These are phyloP conservation scores for Kalanchoe fedtschenkoi DNA, from an alignment of 164 flowering plant genomes.

Conservation along the genomic window DNA sequence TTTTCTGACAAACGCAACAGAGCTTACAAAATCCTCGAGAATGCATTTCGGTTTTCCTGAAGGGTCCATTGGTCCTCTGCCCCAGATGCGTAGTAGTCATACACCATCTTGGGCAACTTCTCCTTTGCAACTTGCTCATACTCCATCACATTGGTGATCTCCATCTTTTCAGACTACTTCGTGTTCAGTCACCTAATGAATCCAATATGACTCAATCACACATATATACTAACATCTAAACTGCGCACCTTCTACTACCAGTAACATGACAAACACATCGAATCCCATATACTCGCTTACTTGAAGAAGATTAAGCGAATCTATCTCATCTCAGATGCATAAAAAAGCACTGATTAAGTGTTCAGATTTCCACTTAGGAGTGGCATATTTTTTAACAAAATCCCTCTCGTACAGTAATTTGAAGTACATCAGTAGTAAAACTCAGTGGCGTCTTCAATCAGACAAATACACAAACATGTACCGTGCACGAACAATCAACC, in stretches of 20 bases:
- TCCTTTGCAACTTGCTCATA: slow-evolving; percentile 76
- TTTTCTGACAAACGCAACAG: not conserved
- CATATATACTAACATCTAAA: not conserved
- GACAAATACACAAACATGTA: too few relatives aligned
- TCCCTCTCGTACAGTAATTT: too few relatives aligned
- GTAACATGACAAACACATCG: too few relatives aligned
- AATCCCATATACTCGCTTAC: too few relatives aligned
- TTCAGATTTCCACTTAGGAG: too few relatives aligned
- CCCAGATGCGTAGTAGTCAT: slow-evolving; percentile 90
- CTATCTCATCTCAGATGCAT: too few relatives aligned
- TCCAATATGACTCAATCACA: not conserved
- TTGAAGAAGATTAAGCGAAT: too few relatives aligned
- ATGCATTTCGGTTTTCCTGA: slow-evolving; percentile 64
- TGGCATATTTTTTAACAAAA: too few relatives aligned
- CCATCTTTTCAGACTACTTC: slow-evolving; percentile 28
- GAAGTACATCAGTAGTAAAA: too few relatives aligned
- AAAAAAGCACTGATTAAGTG: too few relatives aligned
- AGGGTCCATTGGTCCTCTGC: slow-evolving; percentile 98
- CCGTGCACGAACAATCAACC: too few relatives aligned
- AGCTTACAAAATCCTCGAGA: slow-evolving; percentile 77
- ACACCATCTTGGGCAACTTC: slow-evolving; percentile 85
- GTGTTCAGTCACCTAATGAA: not conserved
- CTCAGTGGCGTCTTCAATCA: too few relatives aligned
- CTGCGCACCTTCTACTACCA: not conserved
- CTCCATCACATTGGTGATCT: slow-evolving; percentile 72